Evolutionary conservation across 1,284 basidiomycete species (phyloP), one percentile per base, ranked within the genome.

Genomic region (Ceratobasidium sp.): DNA sequence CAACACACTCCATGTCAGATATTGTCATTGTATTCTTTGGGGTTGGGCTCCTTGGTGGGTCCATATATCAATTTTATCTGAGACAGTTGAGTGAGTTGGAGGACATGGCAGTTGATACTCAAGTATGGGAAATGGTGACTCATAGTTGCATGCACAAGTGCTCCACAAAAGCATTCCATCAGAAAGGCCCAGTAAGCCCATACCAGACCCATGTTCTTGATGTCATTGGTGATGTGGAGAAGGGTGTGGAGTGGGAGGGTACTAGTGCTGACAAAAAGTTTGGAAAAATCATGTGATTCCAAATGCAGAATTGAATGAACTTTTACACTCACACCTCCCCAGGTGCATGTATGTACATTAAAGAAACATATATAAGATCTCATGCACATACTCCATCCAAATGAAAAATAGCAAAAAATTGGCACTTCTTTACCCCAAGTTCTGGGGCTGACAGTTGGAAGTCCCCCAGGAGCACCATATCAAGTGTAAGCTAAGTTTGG

Each of bases 161-260:
- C 23, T 1, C 52, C 52, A 54, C 52, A 54, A 50, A 71, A 75
- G 2, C 74, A 70, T 66, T 77, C 76, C 74, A 76, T 82, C 0
- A 77, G 75, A 67, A 80, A 82, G 0, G 80, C 78, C 81, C 81
- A 83, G 59, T 79, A 79, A 6, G 73, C 73, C 80, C 81, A 82
- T 0, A 80, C 78, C 1, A 78, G 80, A 0, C 81, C 79, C 6
- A 67, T 73, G 0, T 47, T 62, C 47, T 74, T 60, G 30, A 81
- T 81, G 56, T 73, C 72, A 39, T 76, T 73, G 0, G 77, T 76
- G 47, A 81, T 76, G 69, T 82, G 80, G 6, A 82, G 74, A 0
- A 82, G 76, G 0, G 75, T 73, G 72, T 84, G 82, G 9, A 83
- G 73, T 0, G 79, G 79, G 0, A 82, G 29, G 0, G 78, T 76